These are phyloP conservation scores for Avena atlantica DNA, from an alignment of 176 grass and related monocot genomes.

Conservation along the genomic window DNA sequence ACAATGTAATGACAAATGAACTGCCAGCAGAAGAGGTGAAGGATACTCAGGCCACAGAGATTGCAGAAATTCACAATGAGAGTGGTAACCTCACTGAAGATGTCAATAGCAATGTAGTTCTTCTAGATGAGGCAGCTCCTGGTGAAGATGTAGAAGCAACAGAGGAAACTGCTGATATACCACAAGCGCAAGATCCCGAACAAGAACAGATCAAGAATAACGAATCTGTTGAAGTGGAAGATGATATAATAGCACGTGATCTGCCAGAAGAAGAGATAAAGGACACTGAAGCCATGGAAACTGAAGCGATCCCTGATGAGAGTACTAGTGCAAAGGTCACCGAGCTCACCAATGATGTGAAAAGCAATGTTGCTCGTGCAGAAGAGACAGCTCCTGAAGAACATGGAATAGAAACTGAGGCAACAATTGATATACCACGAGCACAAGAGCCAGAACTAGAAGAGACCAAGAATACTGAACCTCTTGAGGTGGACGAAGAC, in stretches of 20 bases:
- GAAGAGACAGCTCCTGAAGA: conserved; percentile 24
- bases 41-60: not conserved
- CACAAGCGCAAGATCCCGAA: conserved; percentile 14
- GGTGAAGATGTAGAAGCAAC: conserved; percentile 4
- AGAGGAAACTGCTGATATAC: conserved; percentile 5
- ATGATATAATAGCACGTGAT: not conserved
- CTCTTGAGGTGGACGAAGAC: conserved; percentile 29
- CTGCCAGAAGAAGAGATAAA: conserved; percentile 23
- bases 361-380: conserved; percentile 9
- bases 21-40: conserved; percentile 30
- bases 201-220: conserved; percentile 43
- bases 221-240: conserved; percentile 34
- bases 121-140: not conserved
- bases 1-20: conserved; percentile 12
- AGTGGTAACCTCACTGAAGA: conserved; percentile 28
- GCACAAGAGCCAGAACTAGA: conserved; percentile 33
- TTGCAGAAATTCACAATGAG: conserved; percentile 24
- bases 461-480: conserved; percentile 38
- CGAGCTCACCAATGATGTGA: conserved; percentile 30
- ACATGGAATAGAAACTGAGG: conserved; percentile 10
- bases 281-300: conserved; percentile 28
- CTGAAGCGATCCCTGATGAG: conserved; percentile 20
- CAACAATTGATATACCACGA: conserved; percentile 14
- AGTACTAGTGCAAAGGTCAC: not conserved
- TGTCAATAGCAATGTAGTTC: not conserved